Evolutionary conservation across 768 basidiomycete species (phyloP).

Genomic region (Amanita rimosa): DNA sequence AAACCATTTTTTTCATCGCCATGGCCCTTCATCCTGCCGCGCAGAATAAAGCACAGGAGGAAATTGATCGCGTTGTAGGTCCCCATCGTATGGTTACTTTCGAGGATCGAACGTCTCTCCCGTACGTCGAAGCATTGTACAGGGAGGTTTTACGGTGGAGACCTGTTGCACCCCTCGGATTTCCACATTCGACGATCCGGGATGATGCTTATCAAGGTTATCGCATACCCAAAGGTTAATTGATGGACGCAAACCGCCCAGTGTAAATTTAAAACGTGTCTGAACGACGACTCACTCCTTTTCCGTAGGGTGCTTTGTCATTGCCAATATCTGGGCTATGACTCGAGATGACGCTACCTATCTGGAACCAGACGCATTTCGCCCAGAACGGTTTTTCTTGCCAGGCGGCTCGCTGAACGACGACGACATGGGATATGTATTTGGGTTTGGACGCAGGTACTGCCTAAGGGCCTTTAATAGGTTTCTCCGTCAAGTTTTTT

Average conservation of each 20-base stretch:
- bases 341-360: slow-evolving; percentile 10
- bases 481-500: too few relatives aligned
- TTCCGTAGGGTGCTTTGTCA: not conserved
- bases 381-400: not conserved
- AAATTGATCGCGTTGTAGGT: slow-evolving; percentile 9
- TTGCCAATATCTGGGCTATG: not conserved
- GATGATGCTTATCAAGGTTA: slow-evolving; percentile 3
- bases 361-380: not conserved
- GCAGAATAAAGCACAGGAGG: slow-evolving; percentile 7
- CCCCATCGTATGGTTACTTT: slow-evolving; percentile 6
- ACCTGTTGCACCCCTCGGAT: not conserved
- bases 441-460: slow-evolving; percentile 24
- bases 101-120: slow-evolving; percentile 2
- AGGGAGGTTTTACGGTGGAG: slow-evolving; percentile 7
- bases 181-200: not conserved
- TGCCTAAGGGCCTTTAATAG: not conserved
- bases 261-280: not conserved
- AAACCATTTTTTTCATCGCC: slow-evolving; percentile 2
- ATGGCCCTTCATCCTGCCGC: slow-evolving; percentile 7
- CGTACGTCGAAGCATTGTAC: slow-evolving; percentile 6
- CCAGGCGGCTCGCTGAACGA: not conserved
- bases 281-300: not conserved
- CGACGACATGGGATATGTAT: slow-evolving; percentile 12
- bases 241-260: too few relatives aligned
- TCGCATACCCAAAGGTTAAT: slow-evolving; percentile 5